phyloP scores from a whole-genome alignment of 2,329 filamentous ascomycete species.

The Xylariales sp. region DNA sequence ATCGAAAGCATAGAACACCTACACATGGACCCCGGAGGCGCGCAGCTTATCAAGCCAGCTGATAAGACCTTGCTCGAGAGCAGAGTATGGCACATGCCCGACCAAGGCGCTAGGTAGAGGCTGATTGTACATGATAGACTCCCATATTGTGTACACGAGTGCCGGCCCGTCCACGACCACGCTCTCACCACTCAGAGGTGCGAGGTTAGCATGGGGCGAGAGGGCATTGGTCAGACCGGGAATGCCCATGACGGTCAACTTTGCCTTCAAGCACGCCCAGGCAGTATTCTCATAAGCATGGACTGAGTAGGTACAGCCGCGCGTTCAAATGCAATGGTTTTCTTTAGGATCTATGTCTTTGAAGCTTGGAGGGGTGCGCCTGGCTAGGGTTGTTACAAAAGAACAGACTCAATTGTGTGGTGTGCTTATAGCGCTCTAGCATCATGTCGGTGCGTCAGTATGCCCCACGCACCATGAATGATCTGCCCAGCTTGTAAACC shows the following conservation, averaged over 20 bases:
- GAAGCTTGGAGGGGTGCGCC: too few relatives aligned
- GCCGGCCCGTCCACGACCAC: slow-evolving; percentile 73
- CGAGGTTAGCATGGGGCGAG: slow-evolving; percentile 43
- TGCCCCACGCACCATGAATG: too few relatives aligned
- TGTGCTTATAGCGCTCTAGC: too few relatives aligned
- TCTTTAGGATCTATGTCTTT: too few relatives aligned
- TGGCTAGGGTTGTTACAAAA: too few relatives aligned
- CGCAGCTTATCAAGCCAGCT: slow-evolving; percentile 60
- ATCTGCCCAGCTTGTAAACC: too few relatives aligned
- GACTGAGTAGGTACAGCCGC: too few relatives aligned
- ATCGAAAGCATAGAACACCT: slow-evolving; percentile 23
- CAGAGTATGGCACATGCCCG: slow-evolving; percentile 1
- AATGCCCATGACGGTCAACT: slow-evolving; percentile 49
- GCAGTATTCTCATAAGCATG: too few relatives aligned
- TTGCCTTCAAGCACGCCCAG: background rate
- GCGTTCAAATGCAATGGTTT: too few relatives aligned
- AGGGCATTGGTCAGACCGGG: slow-evolving; percentile 50
- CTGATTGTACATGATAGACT: slow-evolving; percentile 43
- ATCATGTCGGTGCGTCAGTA: too few relatives aligned
- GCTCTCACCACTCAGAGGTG: slow-evolving; percentile 33
- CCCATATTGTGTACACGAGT: slow-evolving; percentile 69
- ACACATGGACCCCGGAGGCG: slow-evolving; percentile 58
- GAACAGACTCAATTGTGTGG: too few relatives aligned
- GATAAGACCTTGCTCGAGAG: slow-evolving; percentile 45
- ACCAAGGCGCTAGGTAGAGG: slow-evolving; percentile 44